Base-by-base conservation (phyloP, 2,329 filamentous ascomycete species). In the Diaporthe nobilis region DNA sequence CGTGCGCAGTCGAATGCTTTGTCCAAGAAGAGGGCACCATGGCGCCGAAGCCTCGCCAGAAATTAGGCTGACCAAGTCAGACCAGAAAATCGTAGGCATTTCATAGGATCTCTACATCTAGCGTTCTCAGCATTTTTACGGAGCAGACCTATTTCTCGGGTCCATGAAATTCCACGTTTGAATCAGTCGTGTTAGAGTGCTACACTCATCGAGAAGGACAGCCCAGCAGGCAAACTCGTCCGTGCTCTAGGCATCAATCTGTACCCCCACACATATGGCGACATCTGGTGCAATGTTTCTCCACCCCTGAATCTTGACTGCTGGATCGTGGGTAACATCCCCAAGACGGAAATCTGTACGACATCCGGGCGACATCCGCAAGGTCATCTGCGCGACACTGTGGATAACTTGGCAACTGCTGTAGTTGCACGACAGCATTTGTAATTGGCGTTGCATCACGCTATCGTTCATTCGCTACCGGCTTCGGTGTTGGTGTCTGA, bases 331-430 rank as follows among this genome's bases (percentile, higher is more conserved):
- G 61, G 28, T 67, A 17, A 4, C 10, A 51, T 65, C 39, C 75
- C 55, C 25, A 9, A 44, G n/a, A n/a, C 8, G 49, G 71, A 44
- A 76, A 63, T 17, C 28, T 22, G 63, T 51, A 71, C 75, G 75
- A 76, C 55, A 74, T 58, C 71, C 75, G 75, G n/a, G 58, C 51
- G 58, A 73, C 25, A 73, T 42, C 71, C 71, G 71, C 37, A 31
- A 31, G 31, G 31, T 51, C 25, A 42, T 28, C n/a, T 63, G 55
- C 55, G 44, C 3, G 39, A 61, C 34, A 37, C 20, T 34, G 37
- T 49, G 37, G 53, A 20, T 31, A 28, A 31, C n/a, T 28, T 47
- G 42, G 57, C 20, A 72, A 37, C 1, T 39, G 44, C 22, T 25
- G 20, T 4, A 15, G 37, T 22, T 28, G 20, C 47, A 39, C 44